Conservation (phyloP, 495 filamentous ascomycete genomes). For the Daldinia loculata region DNA sequence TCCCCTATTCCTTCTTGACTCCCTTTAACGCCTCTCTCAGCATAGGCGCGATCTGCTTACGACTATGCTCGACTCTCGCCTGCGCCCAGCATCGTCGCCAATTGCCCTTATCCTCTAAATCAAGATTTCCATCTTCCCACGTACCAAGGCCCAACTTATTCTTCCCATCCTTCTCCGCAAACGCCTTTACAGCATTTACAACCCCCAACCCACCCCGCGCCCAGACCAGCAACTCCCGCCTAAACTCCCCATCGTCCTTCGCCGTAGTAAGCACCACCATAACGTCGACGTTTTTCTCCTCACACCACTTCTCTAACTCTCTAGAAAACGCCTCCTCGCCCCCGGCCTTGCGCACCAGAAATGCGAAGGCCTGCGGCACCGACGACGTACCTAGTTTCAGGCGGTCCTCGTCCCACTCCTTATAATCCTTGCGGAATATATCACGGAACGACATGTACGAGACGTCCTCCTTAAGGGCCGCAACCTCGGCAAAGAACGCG, state of each 20-base stretch:
- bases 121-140: constrained; percentile 59
- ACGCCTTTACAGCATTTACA: constrained; percentile 59
- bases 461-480: constrained; percentile 75
- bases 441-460: constrained; percentile 72
- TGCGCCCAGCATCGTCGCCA: constrained; percentile 73
- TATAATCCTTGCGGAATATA: constrained; percentile 89
- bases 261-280: constrained; percentile 81
- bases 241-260: constrained; percentile 64
- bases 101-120: constrained; percentile 51
- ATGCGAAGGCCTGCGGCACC: constrained; percentile 72
- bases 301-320: constrained; percentile 61
- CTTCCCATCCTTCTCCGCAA: constrained; percentile 54
- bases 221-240: constrained; percentile 78
- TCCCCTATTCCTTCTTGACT: constrained; percentile 6
- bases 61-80: constrained; percentile 69
- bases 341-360: constrained; percentile 66
- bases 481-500: constrained; percentile 69
- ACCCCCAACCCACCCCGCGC: constrained; percentile 57
- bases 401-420: constrained; percentile 76
- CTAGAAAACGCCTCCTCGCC: constrained; percentile 46
- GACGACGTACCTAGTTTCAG: constrained; percentile 77
- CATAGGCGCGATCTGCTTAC: constrained; percentile 91
- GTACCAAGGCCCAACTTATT: constrained; percentile 64
- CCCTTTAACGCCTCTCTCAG: constrained; percentile 70
- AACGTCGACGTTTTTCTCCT: constrained; percentile 67